phyloP scores from a whole-genome alignment of 805 yeast genomes.

The Pichia nakasei region DNA sequence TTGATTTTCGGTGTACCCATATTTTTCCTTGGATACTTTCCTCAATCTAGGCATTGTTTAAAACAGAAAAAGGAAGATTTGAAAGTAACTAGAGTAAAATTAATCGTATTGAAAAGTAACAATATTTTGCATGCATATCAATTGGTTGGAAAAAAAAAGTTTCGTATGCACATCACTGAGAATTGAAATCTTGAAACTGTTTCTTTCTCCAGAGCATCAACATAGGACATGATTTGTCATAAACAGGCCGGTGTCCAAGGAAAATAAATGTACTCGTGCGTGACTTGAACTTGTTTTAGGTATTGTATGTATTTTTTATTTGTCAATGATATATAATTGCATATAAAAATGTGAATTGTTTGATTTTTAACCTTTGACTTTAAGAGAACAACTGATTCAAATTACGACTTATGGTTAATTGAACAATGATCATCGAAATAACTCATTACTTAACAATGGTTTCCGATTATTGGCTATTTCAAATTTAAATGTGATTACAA shows the following conservation, averaged over 20 bases:
- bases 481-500: background rate
- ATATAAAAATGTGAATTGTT: too few species aligned
- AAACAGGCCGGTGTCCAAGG: background rate
- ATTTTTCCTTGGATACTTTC: slow-evolving; percentile 19
- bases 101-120: too few species aligned
- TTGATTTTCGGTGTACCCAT: slow-evolving; percentile 7
- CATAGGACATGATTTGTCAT: background rate
- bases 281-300: background rate
- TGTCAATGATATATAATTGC: too few species aligned
- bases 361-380: too few species aligned
- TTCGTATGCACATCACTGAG: too few species aligned
- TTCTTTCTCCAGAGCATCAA: background rate
- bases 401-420: too few species aligned
- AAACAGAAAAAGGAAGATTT: background rate
- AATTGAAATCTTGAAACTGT: too few species aligned
- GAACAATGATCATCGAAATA: too few species aligned
- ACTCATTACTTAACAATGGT: too few species aligned
- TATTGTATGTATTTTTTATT: background rate
- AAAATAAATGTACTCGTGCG: background rate
- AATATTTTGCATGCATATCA: too few species aligned
- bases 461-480: background rate
- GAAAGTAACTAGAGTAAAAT: background rate
- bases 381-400: background rate
- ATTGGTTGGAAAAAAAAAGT: too few species aligned
- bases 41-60: slow-evolving; percentile 25